These are phyloP conservation scores for Podila epigama DNA, from an alignment of 192 early-diverging fungal species.

Conservation along the genomic window DNA sequence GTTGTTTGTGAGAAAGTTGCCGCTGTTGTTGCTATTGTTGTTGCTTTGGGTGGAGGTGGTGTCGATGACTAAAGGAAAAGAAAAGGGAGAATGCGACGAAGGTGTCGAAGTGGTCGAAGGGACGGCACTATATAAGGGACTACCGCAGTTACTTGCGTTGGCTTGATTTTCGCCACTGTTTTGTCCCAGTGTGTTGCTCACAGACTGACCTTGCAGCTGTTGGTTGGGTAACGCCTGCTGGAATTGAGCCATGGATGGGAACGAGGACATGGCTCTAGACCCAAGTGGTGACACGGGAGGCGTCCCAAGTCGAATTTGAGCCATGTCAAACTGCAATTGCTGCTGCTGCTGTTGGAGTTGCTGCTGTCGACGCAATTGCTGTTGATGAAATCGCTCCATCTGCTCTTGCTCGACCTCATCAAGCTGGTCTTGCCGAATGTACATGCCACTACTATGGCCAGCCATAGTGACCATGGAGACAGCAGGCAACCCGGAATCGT, in stretches of 20 bases:
- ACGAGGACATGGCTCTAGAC: not conserved
- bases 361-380: slow-evolving; percentile 14
- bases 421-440: slow-evolving; percentile 4
- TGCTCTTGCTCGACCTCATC: slow-evolving; percentile 4
- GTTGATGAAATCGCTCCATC: slow-evolving; percentile 18
- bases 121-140: too few relatives aligned
- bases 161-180: too few relatives aligned
- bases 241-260: not conserved
- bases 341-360: slow-evolving; percentile 18
- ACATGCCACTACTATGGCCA: not conserved
- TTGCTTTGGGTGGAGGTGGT: too few relatives aligned
- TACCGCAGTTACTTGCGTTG: too few relatives aligned
- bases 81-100: too few relatives aligned
- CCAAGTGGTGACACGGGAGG: slow-evolving; percentile 5
- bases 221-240: not conserved
- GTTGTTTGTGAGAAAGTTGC: not conserved
- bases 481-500: too few relatives aligned
- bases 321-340: slow-evolving; percentile 29
- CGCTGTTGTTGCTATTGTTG: too few relatives aligned
- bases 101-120: too few relatives aligned
- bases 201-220: too few relatives aligned
- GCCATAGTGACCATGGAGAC: too few relatives aligned
- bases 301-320: slow-evolving; percentile 20
- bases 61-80: too few relatives aligned
- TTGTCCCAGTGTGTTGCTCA: too few relatives aligned